Evolutionary conservation across 73 alveolate species (phyloP), one percentile per base, ranked within the genome.

Genomic region (Paramecium primaurelia): DNA sequence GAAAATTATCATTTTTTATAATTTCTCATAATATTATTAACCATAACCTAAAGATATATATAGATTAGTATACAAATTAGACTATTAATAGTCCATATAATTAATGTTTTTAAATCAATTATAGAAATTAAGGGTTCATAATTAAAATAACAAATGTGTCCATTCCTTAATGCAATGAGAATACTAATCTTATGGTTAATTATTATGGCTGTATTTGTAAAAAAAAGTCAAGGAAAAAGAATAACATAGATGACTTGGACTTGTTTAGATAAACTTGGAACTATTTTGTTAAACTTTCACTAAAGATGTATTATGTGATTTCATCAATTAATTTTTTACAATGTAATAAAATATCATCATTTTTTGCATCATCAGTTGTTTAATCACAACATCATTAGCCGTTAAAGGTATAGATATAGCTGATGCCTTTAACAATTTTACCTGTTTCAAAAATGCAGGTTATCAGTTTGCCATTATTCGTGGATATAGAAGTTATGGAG

Each of bases 401-500:
- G 71, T 40, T 68, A 69, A 42, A 25, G 93, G 93, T 30, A 40
- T 40, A 40, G 49, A 40, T 40, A 40, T 40, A 40, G 49, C 86
- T 71, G 68, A 37, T 26, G 44, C 92, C 34, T 89, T 89, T 84
- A 89, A 71, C 26, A 86, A 83, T 89, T 89, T 88, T 86, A 18
- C 92, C n/a, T 95, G 97, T 94, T 69, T 93, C 38, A 93, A 93
- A 68, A 68, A 32, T 59, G 68, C 92, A 8, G 97, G 97, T 14
- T 73, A 89, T 32, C 32, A 20, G 22, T 95, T 95, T 80, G 97
- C 95, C 42, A 95, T 95, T 47, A 95, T 95, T 34, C 71, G 98
- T 59, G 98, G 97, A 28, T 95, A 94, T 92, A 26, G 54, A 75
- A 86, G 96, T 42, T 91, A 73, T 60, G 99, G 99, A 25, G 95